Conservation (phyloP, 2,329 filamentous ascomycete genomes). For the Colletotrichum magnum region DNA sequence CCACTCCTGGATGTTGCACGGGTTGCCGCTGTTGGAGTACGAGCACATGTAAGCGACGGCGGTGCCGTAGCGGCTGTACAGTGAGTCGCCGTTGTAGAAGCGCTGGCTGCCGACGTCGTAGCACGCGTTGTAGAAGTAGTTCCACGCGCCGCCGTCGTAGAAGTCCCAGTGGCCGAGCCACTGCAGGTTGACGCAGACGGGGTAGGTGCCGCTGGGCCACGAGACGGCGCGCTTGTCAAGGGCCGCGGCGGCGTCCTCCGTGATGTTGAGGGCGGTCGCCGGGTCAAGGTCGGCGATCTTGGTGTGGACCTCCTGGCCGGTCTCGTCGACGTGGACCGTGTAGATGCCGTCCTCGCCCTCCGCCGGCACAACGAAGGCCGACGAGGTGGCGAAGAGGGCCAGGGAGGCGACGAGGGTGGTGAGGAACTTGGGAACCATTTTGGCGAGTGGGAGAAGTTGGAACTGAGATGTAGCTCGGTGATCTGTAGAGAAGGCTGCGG, state of each 20-base stretch:
- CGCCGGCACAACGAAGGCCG: background rate
- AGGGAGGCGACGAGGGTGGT: background rate
- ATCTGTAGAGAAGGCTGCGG: too few relatives aligned
- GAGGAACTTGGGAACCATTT: conserved; percentile 5
- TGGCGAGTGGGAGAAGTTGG: background rate
- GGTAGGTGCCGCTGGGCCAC: conserved; percentile 14
- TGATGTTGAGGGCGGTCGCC: background rate
- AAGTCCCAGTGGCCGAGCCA: conserved; percentile 11
- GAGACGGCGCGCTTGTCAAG: conserved; percentile 1
- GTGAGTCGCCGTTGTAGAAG: conserved; percentile 12
- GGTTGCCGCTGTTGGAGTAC: conserved; percentile 10
- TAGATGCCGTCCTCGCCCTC: conserved; percentile 14
- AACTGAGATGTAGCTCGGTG: too few relatives aligned
- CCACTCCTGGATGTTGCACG: conserved; percentile 9
- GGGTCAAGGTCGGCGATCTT: conserved; percentile 17
- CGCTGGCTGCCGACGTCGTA: background rate
- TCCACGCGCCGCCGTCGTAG: conserved; percentile 14
- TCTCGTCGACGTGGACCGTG: background rate
- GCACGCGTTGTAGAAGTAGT: conserved; percentile 3
- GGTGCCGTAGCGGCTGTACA: conserved; percentile 14
- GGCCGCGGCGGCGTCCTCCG: background rate
- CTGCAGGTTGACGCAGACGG: conserved; percentile 14
- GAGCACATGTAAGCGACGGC: conserved; percentile 9
- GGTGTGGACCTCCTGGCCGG: conserved; percentile 12
- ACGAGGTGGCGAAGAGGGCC: background rate